A percentile compares a stretch with the other conserved stretches of the same genome.
These are phyloP conservation scores for Chaetoscypha palmicola DNA, from an alignment of 2,329 filamentous ascomycete species.

Conservation along the genomic window DNA sequence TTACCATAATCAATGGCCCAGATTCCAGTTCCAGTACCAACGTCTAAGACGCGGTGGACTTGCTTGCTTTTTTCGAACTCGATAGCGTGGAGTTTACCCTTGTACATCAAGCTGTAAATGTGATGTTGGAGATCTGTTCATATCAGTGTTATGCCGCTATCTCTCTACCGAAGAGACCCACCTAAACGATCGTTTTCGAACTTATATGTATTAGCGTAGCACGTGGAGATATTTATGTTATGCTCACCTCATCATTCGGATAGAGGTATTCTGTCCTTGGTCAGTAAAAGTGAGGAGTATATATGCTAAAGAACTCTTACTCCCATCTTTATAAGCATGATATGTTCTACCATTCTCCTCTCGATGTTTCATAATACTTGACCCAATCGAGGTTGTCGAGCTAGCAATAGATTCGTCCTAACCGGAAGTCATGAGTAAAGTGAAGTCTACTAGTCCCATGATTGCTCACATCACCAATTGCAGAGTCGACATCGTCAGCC, in stretches of 20 bases:
- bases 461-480: constrained; percentile 3
- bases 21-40: constrained; percentile 51
- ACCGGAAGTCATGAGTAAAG: background rate
- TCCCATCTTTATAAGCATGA: constrained; percentile 28
- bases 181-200: constrained; percentile 29
- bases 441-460: too few species aligned
- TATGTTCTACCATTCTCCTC: constrained; percentile 28
- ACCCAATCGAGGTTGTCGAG: constrained; percentile 19
- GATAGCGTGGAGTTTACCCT: constrained; percentile 16
- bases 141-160: background rate
- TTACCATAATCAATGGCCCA: constrained; percentile 52
- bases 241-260: constrained; percentile 19
- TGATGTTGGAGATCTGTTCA: constrained; percentile 21
- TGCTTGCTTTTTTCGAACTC: constrained; percentile 26
- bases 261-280: constrained; percentile 20
- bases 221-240: too few species aligned
- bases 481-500: constrained; percentile 3
- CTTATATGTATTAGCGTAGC: constrained; percentile 20
- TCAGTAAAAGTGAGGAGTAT: background rate
- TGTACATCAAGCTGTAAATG: constrained; percentile 17
- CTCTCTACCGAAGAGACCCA: constrained; percentile 5
- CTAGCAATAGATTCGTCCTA: background rate
- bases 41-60: constrained; percentile 30
- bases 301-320: background rate
- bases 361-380: constrained; percentile 34